Conservation (phyloP, 805 yeast species). For the Ogataea sp. region DNA sequence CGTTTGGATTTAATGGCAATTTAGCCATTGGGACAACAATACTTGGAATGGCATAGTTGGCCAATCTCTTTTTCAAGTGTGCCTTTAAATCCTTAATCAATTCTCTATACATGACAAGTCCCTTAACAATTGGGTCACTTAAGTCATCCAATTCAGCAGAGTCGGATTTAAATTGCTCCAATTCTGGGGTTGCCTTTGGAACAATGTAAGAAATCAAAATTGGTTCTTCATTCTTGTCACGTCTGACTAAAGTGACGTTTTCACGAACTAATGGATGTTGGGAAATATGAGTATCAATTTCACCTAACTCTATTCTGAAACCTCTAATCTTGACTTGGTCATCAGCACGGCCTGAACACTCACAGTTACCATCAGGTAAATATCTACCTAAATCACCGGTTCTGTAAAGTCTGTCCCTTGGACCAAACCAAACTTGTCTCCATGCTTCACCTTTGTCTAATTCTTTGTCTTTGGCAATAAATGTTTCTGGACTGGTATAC, state of each 20-base stretch:
- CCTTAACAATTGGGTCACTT: constrained; percentile 64
- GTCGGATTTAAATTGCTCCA: constrained; percentile 41
- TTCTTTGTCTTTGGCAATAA: constrained; percentile 49
- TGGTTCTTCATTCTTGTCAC: constrained; percentile 90
- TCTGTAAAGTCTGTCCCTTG: constrained; percentile 91
- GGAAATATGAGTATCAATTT: constrained; percentile 93
- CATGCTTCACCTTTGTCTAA: constrained; percentile 45
- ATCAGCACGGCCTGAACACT: constrained; percentile 98
- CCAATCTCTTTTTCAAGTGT: constrained; percentile 82
- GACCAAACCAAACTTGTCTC: constrained; percentile 84
- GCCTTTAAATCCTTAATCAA: constrained; percentile 74
- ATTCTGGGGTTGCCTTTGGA: constrained; percentile 48
- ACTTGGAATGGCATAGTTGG: constrained; percentile 90
- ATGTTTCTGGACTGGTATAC: constrained; percentile 65
- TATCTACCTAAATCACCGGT: constrained; percentile 98
- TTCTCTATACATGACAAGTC: constrained; percentile 67
- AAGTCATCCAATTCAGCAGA: constrained; percentile 37
- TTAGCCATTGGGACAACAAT: constrained; percentile 79
- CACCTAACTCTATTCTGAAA: constrained; percentile 96
- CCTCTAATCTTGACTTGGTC: constrained; percentile 98
- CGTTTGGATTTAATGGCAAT: constrained; percentile 94
- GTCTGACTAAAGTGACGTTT: constrained; percentile 83
- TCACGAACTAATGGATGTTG: constrained; percentile 91
- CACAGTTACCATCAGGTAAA: constrained; percentile 94
- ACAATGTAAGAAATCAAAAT: constrained; percentile 87